A percentile compares a stretch with the other conserved stretches of the same genome.
These are phyloP conservation scores for Phytopythium sindhum DNA, from an alignment of 352 stramenopile genomes.

Conservation along the genomic window DNA sequence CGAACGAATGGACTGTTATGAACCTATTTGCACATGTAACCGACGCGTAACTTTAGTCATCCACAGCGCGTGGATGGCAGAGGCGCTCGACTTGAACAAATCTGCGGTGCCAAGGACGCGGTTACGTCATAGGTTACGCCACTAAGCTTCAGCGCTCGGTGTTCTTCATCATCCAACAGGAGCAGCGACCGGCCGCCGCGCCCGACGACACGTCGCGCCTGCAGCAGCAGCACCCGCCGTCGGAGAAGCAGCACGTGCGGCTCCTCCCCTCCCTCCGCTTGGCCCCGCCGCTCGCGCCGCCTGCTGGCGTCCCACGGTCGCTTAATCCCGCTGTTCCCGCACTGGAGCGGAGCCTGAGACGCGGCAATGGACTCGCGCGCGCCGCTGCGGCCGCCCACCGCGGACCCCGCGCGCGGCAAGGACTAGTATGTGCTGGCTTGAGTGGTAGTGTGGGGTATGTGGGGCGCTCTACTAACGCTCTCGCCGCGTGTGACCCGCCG, in stretches of 20 bases:
- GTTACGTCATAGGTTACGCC: too few relatives aligned
- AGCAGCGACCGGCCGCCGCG: too few relatives aligned
- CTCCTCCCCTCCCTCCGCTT: too few relatives aligned
- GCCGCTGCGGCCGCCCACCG: conserved; percentile 19
- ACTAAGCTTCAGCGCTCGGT: too few relatives aligned
- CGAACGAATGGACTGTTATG: neutral
- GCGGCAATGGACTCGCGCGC: conserved; percentile 15
- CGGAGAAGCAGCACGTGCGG: neutral
- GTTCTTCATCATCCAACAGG: too few relatives aligned
- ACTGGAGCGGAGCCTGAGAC: neutral
- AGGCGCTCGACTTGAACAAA: too few relatives aligned
- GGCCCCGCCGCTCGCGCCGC: neutral
- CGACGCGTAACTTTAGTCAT: neutral
- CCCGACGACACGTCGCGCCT: neutral
- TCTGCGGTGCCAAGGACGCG: too few relatives aligned
- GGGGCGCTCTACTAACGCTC: conserved; percentile 3
- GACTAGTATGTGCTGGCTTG: conserved; percentile 28
- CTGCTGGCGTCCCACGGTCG: neutral
- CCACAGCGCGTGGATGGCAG: neutral
- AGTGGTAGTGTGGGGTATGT: too few relatives aligned
- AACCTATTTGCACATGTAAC: neutral
- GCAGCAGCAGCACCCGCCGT: too few relatives aligned
- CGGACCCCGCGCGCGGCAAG: conserved; percentile 17
- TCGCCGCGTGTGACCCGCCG: neutral
- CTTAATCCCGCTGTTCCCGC: neutral